Conservation (phyloP, 1,284 basidiomycete genomes). For the Boletellus deceptivus region DNA sequence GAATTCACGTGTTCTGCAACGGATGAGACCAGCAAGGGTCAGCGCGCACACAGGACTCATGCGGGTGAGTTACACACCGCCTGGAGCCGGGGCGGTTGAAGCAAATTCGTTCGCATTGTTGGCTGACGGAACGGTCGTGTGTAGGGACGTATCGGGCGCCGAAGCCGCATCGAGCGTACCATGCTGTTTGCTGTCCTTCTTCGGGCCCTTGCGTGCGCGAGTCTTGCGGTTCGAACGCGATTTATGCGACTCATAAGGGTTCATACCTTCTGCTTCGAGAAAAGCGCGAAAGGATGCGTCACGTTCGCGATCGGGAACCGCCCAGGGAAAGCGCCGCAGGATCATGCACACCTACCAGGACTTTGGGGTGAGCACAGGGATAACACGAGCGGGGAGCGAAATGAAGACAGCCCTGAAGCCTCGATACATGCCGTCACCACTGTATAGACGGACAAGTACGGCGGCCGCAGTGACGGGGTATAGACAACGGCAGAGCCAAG, state of each 20-base stretch:
- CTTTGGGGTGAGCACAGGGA: slow-evolving; percentile 14
- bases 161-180: neutral
- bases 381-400: slow-evolving; percentile 9
- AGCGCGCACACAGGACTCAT: slow-evolving; percentile 9
- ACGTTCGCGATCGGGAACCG: slow-evolving; percentile 92
- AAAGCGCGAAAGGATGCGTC: slow-evolving; percentile 92
- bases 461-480: neutral
- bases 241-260: slow-evolving; percentile 24
- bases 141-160: neutral
- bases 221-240: slow-evolving; percentile 14
- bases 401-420: slow-evolving; percentile 1
- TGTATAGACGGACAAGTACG: neutral
- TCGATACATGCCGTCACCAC: slow-evolving; percentile 2
- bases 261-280: slow-evolving; percentile 61
- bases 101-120: slow-evolving; percentile 7
- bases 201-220: slow-evolving; percentile 8
- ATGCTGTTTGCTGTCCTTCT: slow-evolving; percentile 7
- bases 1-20: slow-evolving; percentile 15
- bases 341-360: slow-evolving; percentile 76
- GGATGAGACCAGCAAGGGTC: slow-evolving; percentile 3
- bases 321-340: slow-evolving; percentile 97
- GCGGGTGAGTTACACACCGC: slow-evolving; percentile 21
- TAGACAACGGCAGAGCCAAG: neutral
- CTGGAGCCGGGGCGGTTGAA: slow-evolving; percentile 7
- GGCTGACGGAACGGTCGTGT: slow-evolving; percentile 5